phyloP scores from a whole-genome alignment of 2,329 filamentous ascomycete species.

The Talaromyces sp. region DNA sequence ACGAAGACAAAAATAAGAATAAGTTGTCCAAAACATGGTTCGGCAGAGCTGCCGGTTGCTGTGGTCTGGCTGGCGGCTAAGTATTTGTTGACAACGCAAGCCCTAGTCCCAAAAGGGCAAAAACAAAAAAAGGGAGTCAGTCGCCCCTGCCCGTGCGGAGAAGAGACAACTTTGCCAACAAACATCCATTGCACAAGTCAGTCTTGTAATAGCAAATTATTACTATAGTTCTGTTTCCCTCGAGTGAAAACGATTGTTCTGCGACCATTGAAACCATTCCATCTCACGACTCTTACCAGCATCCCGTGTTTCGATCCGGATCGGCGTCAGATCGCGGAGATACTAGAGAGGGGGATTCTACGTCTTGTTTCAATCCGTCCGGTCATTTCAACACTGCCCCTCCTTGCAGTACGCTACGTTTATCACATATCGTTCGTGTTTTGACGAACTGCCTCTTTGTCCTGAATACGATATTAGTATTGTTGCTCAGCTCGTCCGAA shows the following conservation, averaged over 20 bases:
- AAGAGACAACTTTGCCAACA: not conserved
- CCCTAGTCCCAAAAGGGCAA: not conserved
- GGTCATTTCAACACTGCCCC: slow-evolving; percentile 8
- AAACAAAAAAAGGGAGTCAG: slow-evolving; percentile 1
- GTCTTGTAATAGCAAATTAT: not conserved
- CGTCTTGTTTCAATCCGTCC: not conserved
- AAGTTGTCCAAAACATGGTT: not conserved
- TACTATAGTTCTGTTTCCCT: not conserved
- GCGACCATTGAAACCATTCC: too few species aligned
- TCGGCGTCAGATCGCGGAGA: slow-evolving; percentile 5
- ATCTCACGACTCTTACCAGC: not conserved
- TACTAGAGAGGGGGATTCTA: not conserved
- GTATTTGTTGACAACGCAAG: slow-evolving; percentile 10
- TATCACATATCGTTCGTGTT: slow-evolving; percentile 1
- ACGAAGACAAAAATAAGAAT: not conserved
- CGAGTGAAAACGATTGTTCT: not conserved
- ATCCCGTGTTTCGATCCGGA: slow-evolving; percentile 6
- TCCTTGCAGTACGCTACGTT: slow-evolving; percentile 4
- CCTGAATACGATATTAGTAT: not conserved
- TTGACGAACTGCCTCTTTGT: not conserved
- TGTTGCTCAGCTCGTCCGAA: not conserved
- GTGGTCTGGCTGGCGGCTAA: not conserved
- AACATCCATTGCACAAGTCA: not conserved
- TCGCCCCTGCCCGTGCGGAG: slow-evolving; percentile 14
- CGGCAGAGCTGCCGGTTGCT: slow-evolving; percentile 4